A percentile compares a stretch with the other conserved stretches of the same genome.
phyloP scores from a whole-genome alignment of 2,329 filamentous ascomycete genomes.

The Hypoxylon sp. region DNA sequence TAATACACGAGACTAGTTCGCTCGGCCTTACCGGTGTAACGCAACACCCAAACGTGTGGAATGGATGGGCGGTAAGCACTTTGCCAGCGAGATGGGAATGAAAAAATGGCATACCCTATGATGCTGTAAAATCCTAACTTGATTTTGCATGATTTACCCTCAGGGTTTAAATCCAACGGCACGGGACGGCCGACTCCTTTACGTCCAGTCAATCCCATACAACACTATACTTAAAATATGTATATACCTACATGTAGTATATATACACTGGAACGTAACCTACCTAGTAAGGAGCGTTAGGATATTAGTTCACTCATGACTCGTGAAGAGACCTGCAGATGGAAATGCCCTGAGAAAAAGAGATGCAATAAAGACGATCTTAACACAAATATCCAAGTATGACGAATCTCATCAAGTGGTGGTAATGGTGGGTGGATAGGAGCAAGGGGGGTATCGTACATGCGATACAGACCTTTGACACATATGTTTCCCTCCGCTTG shows the following conservation, averaged over 20 bases:
- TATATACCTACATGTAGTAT: not conserved
- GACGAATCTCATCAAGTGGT: slow-evolving; percentile 32
- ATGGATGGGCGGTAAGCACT: slow-evolving; percentile 39
- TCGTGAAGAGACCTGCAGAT: slow-evolving; percentile 33
- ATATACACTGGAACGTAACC: slow-evolving; percentile 31
- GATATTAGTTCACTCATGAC: slow-evolving; percentile 33
- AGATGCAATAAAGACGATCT: slow-evolving; percentile 35
- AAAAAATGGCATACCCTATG: slow-evolving; percentile 2
- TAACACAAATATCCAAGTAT: slow-evolving; percentile 24
- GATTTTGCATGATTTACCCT: slow-evolving; percentile 29
- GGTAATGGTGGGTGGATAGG: slow-evolving; percentile 27
- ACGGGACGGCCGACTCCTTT: slow-evolving; percentile 42
- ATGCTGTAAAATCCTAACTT: not conserved
- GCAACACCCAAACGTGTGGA: slow-evolving; percentile 29
- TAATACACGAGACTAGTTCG: slow-evolving; percentile 29
- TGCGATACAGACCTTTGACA: slow-evolving; percentile 23
- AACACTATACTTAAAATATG: slow-evolving; percentile 16
- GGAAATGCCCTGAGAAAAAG: slow-evolving; percentile 2
- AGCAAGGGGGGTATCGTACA: slow-evolving; percentile 24
- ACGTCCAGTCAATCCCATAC: slow-evolving; percentile 22
- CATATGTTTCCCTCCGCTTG: slow-evolving; percentile 13
- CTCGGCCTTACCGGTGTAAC: slow-evolving; percentile 44
- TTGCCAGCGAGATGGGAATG: slow-evolving; percentile 21
- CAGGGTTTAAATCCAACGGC: slow-evolving; percentile 46
- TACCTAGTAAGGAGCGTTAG: slow-evolving; percentile 22